These are phyloP conservation scores for Fagus crenata DNA, from an alignment of 306 rosid species.

Conservation along the genomic window DNA sequence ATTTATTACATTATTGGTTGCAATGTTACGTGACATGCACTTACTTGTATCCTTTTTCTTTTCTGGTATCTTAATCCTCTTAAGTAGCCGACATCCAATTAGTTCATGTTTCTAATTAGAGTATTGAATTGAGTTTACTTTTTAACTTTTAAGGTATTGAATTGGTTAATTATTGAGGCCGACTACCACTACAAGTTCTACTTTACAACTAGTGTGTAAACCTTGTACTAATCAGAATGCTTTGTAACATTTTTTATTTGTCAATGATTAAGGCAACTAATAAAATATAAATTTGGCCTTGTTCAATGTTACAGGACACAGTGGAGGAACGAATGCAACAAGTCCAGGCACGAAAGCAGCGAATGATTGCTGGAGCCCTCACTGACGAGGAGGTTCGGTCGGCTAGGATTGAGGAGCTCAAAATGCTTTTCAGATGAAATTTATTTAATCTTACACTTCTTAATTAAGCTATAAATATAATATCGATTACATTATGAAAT, in stretches of 20 bases:
- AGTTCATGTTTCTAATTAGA: too few relatives aligned
- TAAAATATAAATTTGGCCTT: background rate
- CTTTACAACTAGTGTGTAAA: background rate
- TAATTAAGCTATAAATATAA: too few relatives aligned
- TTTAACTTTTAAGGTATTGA: too few relatives aligned
- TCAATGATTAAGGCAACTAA: slow-evolving; percentile 31
- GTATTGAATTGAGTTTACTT: too few relatives aligned
- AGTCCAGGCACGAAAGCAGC: slow-evolving; percentile 74
- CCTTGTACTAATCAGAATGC: too few relatives aligned
- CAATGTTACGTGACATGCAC: background rate
- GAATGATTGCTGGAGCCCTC: slow-evolving; percentile 78
- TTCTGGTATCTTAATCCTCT: too few relatives aligned
- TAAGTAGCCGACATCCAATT: too few relatives aligned
- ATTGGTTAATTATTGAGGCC: background rate
- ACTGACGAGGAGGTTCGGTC: slow-evolving; percentile 71
- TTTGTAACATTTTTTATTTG: background rate
- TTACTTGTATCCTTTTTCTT: background rate
- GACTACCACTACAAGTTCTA: background rate
- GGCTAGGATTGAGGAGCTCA: slow-evolving; percentile 74
- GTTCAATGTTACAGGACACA: slow-evolving; percentile 47
- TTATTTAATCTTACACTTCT: too few relatives aligned
- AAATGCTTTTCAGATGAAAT: slow-evolving; percentile 65
- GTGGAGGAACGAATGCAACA: slow-evolving; percentile 73
- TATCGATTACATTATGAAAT: too few relatives aligned
- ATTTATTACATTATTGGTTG: background rate